phyloP scores from a whole-genome alignment of 257 asterid species.

The Solanum peruvianum region DNA sequence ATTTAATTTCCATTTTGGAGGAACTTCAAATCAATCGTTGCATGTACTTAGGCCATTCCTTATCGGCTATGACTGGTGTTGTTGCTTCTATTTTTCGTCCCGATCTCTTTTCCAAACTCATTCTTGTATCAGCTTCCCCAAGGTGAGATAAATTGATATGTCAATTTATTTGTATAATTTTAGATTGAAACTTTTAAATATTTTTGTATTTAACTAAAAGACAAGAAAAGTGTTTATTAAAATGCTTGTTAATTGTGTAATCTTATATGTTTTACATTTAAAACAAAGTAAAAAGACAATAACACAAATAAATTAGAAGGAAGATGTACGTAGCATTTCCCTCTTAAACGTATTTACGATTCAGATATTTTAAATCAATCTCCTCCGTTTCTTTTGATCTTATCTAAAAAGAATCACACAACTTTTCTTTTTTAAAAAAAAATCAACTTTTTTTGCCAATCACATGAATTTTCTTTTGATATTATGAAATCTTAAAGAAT shows the following conservation, averaged over 20 bases:
- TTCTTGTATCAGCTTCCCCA: constrained; percentile 25
- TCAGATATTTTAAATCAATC: background rate
- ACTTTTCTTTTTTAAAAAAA: background rate
- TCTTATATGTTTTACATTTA: too few relatives aligned
- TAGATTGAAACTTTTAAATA: too few relatives aligned
- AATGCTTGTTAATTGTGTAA: too few relatives aligned
- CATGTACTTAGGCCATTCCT: constrained; percentile 28
- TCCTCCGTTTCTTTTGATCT: background rate
- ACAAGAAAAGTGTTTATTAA: background rate
- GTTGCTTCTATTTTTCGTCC: constrained; percentile 34
- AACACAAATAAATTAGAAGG: too few relatives aligned
- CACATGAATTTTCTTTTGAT: background rate
- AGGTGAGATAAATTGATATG: constrained; percentile 1
- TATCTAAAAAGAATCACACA: background rate
- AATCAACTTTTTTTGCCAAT: background rate
- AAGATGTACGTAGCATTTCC: background rate
- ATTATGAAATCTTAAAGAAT: background rate
- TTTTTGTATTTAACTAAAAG: too few relatives aligned
- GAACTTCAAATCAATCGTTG: constrained; percentile 17
- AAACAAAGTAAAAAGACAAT: too few relatives aligned
- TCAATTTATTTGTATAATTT: too few relatives aligned
- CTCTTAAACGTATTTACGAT: background rate
- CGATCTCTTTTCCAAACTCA: constrained; percentile 27
- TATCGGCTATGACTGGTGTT: constrained; percentile 30
- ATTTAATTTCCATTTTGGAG: constrained; percentile 28